Percentiles rank a stretch among this genome's conserved stretches.
Evolutionary conservation across 179 eudicot species (phyloP).

Genomic region (Spergularia azorica): DNA sequence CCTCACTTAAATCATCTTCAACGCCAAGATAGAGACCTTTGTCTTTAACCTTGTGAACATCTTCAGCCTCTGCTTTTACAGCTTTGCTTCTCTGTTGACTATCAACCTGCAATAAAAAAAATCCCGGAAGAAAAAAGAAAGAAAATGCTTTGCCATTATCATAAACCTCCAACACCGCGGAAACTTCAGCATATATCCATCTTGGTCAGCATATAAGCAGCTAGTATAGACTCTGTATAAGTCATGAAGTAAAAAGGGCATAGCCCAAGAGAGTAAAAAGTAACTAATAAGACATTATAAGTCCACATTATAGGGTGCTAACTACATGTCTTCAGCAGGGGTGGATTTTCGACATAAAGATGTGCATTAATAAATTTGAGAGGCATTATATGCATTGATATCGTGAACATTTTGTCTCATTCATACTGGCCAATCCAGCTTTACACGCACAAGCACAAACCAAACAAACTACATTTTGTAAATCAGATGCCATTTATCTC

Average conservation of each 20-base stretch:
- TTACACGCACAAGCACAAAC: neutral
- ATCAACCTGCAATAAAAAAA: conserved; percentile 28
- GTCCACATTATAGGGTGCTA: conserved; percentile 5
- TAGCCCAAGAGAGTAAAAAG: neutral
- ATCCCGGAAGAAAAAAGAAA: neutral
- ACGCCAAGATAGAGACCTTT: conserved; percentile 69
- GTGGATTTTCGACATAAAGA: neutral
- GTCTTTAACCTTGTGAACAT: conserved; percentile 39
- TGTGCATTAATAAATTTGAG: neutral
- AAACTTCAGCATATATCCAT: neutral
- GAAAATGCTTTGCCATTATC: neutral
- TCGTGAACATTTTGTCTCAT: neutral
- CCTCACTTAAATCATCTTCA: conserved; percentile 54
- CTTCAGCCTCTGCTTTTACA: conserved; percentile 29
- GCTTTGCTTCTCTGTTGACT: conserved; percentile 12
- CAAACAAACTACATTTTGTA: conserved; percentile 12
- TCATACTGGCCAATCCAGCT: neutral
- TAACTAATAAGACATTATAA: neutral
- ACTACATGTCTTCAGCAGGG: neutral
- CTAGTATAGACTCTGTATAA: neutral
- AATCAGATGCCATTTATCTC: neutral
- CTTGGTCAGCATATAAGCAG: conserved; percentile 10
- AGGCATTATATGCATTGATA: neutral
- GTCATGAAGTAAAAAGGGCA: neutral
- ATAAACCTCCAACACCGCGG: neutral